phyloP scores from a whole-genome alignment of 1,139 yeast species.

The Nakaseomyces bracarensis region DNA sequence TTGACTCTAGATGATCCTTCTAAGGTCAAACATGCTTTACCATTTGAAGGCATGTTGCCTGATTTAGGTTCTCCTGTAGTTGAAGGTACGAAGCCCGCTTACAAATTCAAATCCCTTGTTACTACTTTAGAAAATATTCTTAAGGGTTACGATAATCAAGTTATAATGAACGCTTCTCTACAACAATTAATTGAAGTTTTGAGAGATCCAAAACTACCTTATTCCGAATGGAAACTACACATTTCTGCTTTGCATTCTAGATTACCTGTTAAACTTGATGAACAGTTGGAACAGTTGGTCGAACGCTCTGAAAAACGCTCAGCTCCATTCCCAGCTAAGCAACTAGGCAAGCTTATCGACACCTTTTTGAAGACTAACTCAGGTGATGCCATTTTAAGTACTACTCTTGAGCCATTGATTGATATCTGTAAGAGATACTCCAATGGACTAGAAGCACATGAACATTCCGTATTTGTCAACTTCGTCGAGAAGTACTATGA shows the following conservation, averaged over 20 bases:
- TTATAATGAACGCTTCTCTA: constrained; percentile 77
- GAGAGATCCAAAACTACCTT: constrained; percentile 77
- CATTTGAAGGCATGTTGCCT: constrained; percentile 91
- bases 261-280: constrained; percentile 69
- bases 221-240: constrained; percentile 81
- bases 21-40: constrained; percentile 92
- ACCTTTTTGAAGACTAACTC: constrained; percentile 36
- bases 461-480: constrained; percentile 61
- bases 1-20: constrained; percentile 93
- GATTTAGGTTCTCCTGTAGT: constrained; percentile 75
- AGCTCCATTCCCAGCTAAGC: constrained; percentile 92
- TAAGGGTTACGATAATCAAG: constrained; percentile 91
- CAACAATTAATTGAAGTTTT: constrained; percentile 63
- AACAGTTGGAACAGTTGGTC: constrained; percentile 53
- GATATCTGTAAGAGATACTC: constrained; percentile 63
- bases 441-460: constrained; percentile 77
- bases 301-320: constrained; percentile 59
- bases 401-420: constrained; percentile 62
- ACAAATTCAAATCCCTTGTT: constrained; percentile 54
- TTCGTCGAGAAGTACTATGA: constrained; percentile 65
- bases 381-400: constrained; percentile 44
- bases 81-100: constrained; percentile 76
- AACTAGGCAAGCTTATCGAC: constrained; percentile 47
- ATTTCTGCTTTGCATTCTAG: constrained; percentile 89
- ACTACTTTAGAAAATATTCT: constrained; percentile 67